phyloP scores from a whole-genome alignment of 768 basidiomycete species.

The Psilocybe azurescens region DNA sequence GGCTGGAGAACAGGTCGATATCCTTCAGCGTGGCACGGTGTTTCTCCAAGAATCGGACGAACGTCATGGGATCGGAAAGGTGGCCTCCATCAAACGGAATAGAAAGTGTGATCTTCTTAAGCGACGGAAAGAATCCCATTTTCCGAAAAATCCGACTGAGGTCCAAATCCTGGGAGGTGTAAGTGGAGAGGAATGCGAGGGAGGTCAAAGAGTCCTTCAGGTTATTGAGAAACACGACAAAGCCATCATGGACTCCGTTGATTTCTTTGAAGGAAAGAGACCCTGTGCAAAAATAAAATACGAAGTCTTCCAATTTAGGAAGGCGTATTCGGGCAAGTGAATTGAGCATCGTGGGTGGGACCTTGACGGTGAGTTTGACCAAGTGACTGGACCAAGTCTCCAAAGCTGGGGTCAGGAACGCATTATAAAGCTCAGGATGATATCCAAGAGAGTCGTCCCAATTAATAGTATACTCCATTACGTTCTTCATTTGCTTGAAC shows the following conservation, averaged over 20 bases:
- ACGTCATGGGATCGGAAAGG: constrained; percentile 36
- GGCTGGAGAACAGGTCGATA: constrained; percentile 39
- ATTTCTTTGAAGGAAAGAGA: constrained; percentile 33
- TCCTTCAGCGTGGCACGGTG: constrained; percentile 40
- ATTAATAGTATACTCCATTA: constrained; percentile 42
- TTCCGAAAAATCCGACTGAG: constrained; percentile 41
- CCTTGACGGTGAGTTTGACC: constrained; percentile 38
- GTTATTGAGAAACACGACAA: constrained; percentile 50
- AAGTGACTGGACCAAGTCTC: constrained; percentile 36
- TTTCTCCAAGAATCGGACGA: constrained; percentile 40
- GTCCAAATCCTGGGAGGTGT: constrained; percentile 42
- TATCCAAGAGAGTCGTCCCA: constrained; percentile 41
- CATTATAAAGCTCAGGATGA: constrained; percentile 42
- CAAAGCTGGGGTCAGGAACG: constrained; percentile 41
- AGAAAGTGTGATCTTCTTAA: constrained; percentile 41
- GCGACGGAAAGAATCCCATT: constrained; percentile 42
- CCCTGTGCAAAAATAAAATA: constrained; percentile 40
- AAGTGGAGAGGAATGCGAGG: constrained; percentile 40
- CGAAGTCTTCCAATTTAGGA: constrained; percentile 40
- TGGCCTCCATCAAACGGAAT: constrained; percentile 52
- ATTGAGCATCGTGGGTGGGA: constrained; percentile 43
- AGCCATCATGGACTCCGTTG: constrained; percentile 40
- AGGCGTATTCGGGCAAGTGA: constrained; percentile 38
- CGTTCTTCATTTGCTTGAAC: constrained; percentile 34
- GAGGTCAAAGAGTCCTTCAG: constrained; percentile 41